Conservation (phyloP, 306 rosid species). For the Inga laurina region DNA sequence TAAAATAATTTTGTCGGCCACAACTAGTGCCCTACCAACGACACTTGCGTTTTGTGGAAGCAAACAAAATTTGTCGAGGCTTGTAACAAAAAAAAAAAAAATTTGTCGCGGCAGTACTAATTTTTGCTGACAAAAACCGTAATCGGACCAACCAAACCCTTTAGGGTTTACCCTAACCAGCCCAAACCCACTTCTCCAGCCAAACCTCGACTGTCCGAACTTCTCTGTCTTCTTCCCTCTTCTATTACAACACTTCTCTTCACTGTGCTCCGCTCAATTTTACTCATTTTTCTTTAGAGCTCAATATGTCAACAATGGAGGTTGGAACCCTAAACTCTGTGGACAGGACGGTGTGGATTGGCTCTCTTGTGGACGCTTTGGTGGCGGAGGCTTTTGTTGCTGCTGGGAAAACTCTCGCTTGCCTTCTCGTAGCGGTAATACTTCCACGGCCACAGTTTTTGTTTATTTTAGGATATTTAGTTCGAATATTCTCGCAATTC, state of each 20-base stretch:
- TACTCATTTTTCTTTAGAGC: neutral
- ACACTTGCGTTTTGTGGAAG: constrained; percentile 30
- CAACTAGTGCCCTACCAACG: neutral
- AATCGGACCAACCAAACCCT: constrained; percentile 45
- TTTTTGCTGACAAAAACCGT: constrained; percentile 53
- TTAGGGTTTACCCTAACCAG: constrained; percentile 44
- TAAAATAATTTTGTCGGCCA: neutral
- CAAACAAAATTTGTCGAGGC: neutral
- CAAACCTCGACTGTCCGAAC: neutral
- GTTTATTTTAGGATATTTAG: neutral
- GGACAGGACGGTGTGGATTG: constrained; percentile 30
- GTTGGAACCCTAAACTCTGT: constrained; percentile 28
- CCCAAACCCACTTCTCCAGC: constrained; percentile 39
- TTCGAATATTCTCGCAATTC: neutral
- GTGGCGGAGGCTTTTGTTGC: constrained; percentile 44
- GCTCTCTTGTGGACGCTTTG: constrained; percentile 50
- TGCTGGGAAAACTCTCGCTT: constrained; percentile 54
- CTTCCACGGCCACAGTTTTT: neutral
- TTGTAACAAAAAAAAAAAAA: neutral
- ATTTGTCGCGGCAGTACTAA: constrained; percentile 9
- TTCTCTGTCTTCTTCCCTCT: neutral
- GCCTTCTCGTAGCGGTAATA: constrained; percentile 54
- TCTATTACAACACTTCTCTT: neutral
- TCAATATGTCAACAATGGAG: constrained; percentile 48
- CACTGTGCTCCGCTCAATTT: neutral